Conservation (phyloP, 805 yeast genomes). For the Zygosaccharomyces pseudorouxii region DNA sequence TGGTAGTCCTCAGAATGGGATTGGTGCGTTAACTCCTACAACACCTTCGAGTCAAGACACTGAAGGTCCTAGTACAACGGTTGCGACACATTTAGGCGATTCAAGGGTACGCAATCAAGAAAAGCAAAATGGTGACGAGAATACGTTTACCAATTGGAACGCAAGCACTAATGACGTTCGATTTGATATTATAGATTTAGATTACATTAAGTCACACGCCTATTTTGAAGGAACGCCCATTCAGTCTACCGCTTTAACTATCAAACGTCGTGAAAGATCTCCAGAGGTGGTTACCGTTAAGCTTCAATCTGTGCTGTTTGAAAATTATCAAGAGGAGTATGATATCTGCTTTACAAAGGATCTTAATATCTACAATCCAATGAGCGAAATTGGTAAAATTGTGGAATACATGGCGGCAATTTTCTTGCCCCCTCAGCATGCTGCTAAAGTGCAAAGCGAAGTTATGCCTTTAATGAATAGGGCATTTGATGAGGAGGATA, state of each 20-base stretch:
- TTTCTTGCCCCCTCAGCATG: constrained; percentile 23
- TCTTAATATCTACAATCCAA: constrained; percentile 26
- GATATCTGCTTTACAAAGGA: constrained; percentile 21
- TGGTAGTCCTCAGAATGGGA: background rate
- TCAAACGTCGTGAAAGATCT: constrained; percentile 10
- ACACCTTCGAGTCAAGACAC: background rate
- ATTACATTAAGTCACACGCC: constrained; percentile 4
- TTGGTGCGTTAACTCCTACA: background rate
- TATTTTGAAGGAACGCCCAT: constrained; percentile 9
- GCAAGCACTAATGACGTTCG: constrained; percentile 8
- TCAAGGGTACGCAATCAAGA: constrained; percentile 1
- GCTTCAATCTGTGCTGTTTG: constrained; percentile 22
- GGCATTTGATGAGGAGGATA: constrained; percentile 30
- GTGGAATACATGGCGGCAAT: constrained; percentile 27
- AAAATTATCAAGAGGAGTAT: constrained; percentile 26
- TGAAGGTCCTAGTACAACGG: background rate
- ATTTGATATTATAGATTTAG: constrained; percentile 23
- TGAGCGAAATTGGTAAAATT: constrained; percentile 33
- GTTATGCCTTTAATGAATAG: constrained; percentile 22
- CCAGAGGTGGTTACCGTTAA: constrained; percentile 10
- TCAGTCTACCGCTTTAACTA: constrained; percentile 15
- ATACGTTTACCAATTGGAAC: constrained; percentile 17
- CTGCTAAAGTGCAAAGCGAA: constrained; percentile 6
- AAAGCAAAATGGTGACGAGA: constrained; percentile 2
- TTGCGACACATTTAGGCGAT: background rate